Percentiles rank a stretch among this genome's conserved stretches.
phyloP scores from a whole-genome alignment of 1,284 basidiomycete genomes.

The Trichosporon sp. region DNA sequence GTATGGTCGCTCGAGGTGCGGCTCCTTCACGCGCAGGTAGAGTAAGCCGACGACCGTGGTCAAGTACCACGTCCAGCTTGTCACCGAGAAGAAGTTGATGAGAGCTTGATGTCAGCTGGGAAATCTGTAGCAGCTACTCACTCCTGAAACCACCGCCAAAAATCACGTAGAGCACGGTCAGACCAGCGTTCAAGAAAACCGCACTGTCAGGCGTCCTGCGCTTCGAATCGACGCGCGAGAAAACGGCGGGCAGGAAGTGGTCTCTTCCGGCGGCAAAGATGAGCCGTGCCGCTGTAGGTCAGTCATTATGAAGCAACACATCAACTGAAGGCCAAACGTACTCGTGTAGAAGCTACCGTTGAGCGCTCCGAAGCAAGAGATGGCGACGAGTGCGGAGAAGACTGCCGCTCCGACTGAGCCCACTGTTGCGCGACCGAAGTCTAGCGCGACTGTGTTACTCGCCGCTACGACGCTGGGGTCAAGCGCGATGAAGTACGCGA shows the following conservation, averaged over 20 bases:
- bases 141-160: slow-evolving; percentile 82
- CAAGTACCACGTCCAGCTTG: slow-evolving; percentile 82
- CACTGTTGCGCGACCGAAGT: slow-evolving; percentile 82
- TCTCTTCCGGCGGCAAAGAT: slow-evolving; percentile 86
- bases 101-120: slow-evolving; percentile 45
- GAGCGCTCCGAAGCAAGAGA: slow-evolving; percentile 88
- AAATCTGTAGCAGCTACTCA: slow-evolving; percentile 8
- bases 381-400: slow-evolving; percentile 80
- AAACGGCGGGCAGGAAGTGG: slow-evolving; percentile 74
- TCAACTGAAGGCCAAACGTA: slow-evolving; percentile 13
- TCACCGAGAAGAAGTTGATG: slow-evolving; percentile 63
- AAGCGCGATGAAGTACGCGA: slow-evolving; percentile 91
- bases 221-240: slow-evolving; percentile 65
- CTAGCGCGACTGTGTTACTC: slow-evolving; percentile 83
- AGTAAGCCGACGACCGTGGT: slow-evolving; percentile 83
- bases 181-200: slow-evolving; percentile 64
- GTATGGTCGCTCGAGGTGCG: slow-evolving; percentile 81
- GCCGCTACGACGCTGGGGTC: slow-evolving; percentile 58
- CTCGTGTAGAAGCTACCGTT: slow-evolving; percentile 82
- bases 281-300: slow-evolving; percentile 57
- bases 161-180: slow-evolving; percentile 71
- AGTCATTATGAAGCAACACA: neutral
- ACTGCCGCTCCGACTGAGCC: slow-evolving; percentile 78
- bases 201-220: slow-evolving; percentile 81
- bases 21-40: slow-evolving; percentile 84